These are phyloP conservation scores for Stachybotrys echinatus DNA, from an alignment of 2,329 filamentous ascomycete species.

Conservation along the genomic window DNA sequence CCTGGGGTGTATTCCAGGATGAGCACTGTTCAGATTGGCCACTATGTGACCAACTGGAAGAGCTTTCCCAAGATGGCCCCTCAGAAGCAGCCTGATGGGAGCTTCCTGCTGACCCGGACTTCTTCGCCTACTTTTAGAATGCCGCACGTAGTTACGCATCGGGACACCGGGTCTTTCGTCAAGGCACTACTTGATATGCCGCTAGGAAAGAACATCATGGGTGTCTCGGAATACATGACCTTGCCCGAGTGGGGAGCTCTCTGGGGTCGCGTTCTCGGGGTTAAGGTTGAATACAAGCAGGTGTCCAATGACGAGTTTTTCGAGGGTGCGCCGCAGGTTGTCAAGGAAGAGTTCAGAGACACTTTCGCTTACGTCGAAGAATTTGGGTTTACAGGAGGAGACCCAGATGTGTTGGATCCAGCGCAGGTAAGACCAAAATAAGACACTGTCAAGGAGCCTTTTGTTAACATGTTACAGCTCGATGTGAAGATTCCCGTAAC, in stretches of 20 bases:
- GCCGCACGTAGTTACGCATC: slow-evolving; percentile 16
- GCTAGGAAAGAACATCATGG: slow-evolving; percentile 14
- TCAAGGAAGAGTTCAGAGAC: not conserved
- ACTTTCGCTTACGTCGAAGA: not conserved
- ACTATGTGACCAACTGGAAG: slow-evolving; percentile 12
- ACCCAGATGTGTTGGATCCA: not conserved
- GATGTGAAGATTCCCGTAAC: not conserved
- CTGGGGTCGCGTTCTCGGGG: not conserved
- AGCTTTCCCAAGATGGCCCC: not conserved
- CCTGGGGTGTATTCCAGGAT: slow-evolving; percentile 16
- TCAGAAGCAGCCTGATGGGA: not conserved
- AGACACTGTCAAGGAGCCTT: not conserved
- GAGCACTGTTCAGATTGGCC: slow-evolving; percentile 10
- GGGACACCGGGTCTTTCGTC: slow-evolving; percentile 15
- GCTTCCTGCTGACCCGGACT: not conserved
- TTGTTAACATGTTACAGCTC: not conserved
- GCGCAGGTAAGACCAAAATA: not conserved
- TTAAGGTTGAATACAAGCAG: not conserved
- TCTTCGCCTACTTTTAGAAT: slow-evolving; percentile 6
- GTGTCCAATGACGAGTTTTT: not conserved
- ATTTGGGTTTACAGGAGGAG: not conserved
- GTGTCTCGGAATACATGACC: slow-evolving; percentile 15
- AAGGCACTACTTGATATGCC: slow-evolving; percentile 14
- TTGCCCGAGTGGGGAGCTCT: not conserved
- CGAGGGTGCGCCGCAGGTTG: not conserved